Base-by-base conservation (phyloP, 139 green algal species). In the Desmodesmus armatus region DNA sequence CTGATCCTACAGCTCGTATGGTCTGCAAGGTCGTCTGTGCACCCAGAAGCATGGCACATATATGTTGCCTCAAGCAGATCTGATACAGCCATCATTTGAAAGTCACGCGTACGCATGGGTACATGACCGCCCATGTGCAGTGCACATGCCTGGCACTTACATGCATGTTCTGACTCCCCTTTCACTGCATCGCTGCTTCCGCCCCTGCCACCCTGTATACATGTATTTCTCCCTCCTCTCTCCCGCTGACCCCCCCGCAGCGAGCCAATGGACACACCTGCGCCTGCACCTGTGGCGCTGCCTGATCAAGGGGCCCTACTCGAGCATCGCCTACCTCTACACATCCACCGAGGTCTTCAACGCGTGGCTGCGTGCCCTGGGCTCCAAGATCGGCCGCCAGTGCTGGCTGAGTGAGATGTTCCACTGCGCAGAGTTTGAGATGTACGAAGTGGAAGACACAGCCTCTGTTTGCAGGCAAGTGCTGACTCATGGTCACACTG, bases 401-500 rank as follows among this genome's bases (percentile, higher is more conserved):
- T 69, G 60, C 60, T 69, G 60, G 60, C 60, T 69, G n/a, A 69
- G 60, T 27, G 60, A 69, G n/a, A 69, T 69, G 60, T 69, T 69
- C 60, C n/a, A 7, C 3, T 69, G 60, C 60, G 37, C 6, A 5
- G 60, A 69, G 60, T 69, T 69, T 69, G 60, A 69, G 60, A n/a
- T 69, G 27, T 69, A 39, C 21, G 3, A 69, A 39, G 60, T 39
- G 4, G 60, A 69, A 7, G 60, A 69, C 60, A 69, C 60, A 4
- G 60, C 60, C 3, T 39, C n/a, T 29, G 37, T 69, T n/a, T 69
- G 60, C 60, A 69, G 60, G 60, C 37, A 39, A 69, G 27, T 5
- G n/a, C n/a, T n/a, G n/a, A n/a, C n/a, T n/a, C n/a, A n/a, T n/a
- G n/a, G n/a, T n/a, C n/a, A n/a, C n/a, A n/a, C n/a, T n/a, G n/a